Conservation (phyloP, 2,329 filamentous ascomycete genomes). For the Dactylellina parvicollis region DNA sequence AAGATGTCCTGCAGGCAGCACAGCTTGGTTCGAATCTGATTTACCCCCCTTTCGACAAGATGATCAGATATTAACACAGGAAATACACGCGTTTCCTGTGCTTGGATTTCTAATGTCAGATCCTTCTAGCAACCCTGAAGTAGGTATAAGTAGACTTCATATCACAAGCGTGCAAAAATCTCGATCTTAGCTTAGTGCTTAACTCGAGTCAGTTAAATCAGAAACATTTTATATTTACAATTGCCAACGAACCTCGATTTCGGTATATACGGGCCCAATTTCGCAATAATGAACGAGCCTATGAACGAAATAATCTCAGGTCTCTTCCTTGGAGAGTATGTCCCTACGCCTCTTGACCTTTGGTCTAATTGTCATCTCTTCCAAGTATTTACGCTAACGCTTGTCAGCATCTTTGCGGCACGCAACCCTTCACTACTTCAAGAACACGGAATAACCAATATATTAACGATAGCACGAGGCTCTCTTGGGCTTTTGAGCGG, state of each 20-base stretch:
- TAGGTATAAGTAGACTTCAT: no score
- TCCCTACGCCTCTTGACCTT: background rate
- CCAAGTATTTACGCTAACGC: background rate
- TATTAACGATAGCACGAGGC: slow-evolving; percentile 42
- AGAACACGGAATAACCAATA: slow-evolving; percentile 20
- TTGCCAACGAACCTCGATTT: background rate
- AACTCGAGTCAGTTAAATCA: no score
- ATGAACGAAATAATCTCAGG: slow-evolving; percentile 43
- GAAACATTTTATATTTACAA: no score
- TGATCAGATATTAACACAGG: no score
- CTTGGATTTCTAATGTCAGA: no score
- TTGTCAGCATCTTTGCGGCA: slow-evolving; percentile 38
- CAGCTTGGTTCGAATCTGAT: background rate
- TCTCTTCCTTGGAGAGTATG: slow-evolving; percentile 48
- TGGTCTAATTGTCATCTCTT: background rate
- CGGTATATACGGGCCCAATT: background rate
- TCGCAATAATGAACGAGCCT: slow-evolving; percentile 37
- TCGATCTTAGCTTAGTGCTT: no score
- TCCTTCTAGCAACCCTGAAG: no score
- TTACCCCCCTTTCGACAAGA: no score
- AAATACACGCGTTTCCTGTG: no score
- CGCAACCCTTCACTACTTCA: slow-evolving; percentile 22
- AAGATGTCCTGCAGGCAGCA: background rate
- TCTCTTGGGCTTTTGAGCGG: slow-evolving; percentile 28
- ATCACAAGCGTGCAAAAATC: no score